These are phyloP conservation scores for Podochytrium sp. DNA, from an alignment of 192 early-diverging fungal genomes.

Conservation along the genomic window DNA sequence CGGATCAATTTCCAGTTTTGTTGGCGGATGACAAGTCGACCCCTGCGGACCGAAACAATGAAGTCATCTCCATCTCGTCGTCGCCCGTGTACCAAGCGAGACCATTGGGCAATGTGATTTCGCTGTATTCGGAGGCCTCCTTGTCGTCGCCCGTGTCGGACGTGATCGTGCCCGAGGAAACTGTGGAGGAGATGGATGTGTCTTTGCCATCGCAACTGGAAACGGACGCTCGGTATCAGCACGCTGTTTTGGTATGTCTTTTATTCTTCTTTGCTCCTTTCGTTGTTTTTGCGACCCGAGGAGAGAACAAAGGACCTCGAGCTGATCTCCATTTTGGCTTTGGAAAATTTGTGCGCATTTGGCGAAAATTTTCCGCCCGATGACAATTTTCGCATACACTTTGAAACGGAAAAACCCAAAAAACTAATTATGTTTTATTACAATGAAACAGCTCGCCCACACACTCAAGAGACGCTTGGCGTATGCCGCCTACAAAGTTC, in stretches of 20 bases:
- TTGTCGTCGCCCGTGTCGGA: not conserved
- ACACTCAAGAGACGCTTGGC: slow-evolving; percentile 17
- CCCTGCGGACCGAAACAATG: not conserved
- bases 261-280: not conserved
- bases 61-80: slow-evolving; percentile 5
- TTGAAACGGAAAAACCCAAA: not conserved
- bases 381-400: not conserved
- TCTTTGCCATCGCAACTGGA: not conserved
- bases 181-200: not conserved
- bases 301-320: not conserved
- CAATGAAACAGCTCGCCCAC: not conserved
- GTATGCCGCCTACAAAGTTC: not conserved
- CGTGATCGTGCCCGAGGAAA: not conserved
- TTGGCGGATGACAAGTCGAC: not conserved
- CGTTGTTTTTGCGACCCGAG: not conserved
- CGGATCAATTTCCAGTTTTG: not conserved
- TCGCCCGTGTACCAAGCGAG: not conserved
- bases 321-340: not conserved
- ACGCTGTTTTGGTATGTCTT: not conserved
- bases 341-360: not conserved
- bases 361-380: not conserved
- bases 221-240: not conserved
- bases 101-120: not conserved
- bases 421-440: not conserved
- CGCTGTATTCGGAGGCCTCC: not conserved